These are phyloP conservation scores for Pseudocercospora eumusae DNA, from an alignment of 2,329 filamentous ascomycete genomes.

Conservation along the genomic window DNA sequence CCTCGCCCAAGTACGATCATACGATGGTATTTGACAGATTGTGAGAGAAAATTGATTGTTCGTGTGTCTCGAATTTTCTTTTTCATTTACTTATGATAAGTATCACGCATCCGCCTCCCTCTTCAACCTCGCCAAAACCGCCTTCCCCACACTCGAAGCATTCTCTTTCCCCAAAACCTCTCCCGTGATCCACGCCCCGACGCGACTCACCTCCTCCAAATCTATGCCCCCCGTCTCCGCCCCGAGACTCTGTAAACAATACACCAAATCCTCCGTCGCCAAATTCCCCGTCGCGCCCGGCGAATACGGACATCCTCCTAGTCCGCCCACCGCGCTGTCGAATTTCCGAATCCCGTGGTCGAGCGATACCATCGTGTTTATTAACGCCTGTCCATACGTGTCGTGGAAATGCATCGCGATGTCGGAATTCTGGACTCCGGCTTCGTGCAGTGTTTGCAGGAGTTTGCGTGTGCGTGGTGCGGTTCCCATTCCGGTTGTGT, in stretches of 20 bases:
- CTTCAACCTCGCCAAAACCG: conserved; percentile 41
- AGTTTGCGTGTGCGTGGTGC: conserved; percentile 68
- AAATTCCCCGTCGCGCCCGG: conserved; percentile 86
- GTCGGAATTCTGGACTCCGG: conserved; percentile 71
- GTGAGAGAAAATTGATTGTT: no score
- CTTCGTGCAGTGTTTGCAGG: conserved; percentile 64
- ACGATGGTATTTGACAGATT: no score
- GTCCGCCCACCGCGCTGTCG: conserved; percentile 75
- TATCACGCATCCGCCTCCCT: conserved; percentile 19
- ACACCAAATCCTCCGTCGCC: conserved; percentile 80
- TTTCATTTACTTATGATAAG: no score
- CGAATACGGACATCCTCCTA: conserved; percentile 83
- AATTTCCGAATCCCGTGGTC: conserved; percentile 77
- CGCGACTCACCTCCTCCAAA: conserved; percentile 64
- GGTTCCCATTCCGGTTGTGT: conserved; percentile 89
- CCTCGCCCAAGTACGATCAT: no score
- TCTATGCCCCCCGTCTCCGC: conserved; percentile 75
- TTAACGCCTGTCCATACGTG: conserved; percentile 82
- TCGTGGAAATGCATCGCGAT: conserved; percentile 84
- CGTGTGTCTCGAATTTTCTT: no score
- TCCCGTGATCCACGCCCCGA: conserved; percentile 70
- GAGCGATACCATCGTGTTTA: conserved; percentile 75
- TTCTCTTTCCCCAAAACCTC: conserved; percentile 65
- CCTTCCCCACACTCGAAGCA: conserved; percentile 67
- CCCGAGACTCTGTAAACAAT: conserved; percentile 71